Percentiles rank a stretch among this genome's conserved stretches.
These are phyloP conservation scores for Aegilops tauschii DNA, from an alignment of 176 grass and related monocot species.

Conservation along the genomic window DNA sequence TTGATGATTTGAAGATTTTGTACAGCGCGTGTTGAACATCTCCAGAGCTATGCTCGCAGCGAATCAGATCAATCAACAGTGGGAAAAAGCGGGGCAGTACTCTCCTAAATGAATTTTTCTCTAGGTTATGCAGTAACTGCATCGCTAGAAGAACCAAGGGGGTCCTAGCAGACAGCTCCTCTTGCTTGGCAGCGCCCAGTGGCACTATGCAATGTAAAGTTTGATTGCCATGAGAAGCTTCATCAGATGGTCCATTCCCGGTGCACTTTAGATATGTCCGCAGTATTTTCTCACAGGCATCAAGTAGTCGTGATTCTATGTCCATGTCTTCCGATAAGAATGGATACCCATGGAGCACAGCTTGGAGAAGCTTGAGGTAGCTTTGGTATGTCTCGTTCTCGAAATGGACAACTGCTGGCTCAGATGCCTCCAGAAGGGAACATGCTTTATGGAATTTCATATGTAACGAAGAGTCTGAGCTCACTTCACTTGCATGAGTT, in stretches of 20 bases:
- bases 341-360: constrained; percentile 49
- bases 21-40: constrained; percentile 69
- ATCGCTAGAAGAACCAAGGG: constrained; percentile 64
- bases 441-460: constrained; percentile 85
- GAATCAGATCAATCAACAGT: constrained; percentile 76
- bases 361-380: constrained; percentile 82
- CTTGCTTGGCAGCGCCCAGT: constrained; percentile 68
- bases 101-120: constrained; percentile 64
- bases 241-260: constrained; percentile 31
- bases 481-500: constrained; percentile 78
- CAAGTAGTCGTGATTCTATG: constrained; percentile 60
- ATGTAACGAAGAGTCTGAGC: constrained; percentile 52
- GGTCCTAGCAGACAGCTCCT: constrained; percentile 79
- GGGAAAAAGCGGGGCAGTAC: constrained; percentile 74
- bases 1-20: constrained; percentile 71
- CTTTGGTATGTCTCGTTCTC: constrained; percentile 86
- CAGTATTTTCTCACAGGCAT: constrained; percentile 68
- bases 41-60: constrained; percentile 83
- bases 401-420: constrained; percentile 85
- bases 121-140: constrained; percentile 60
- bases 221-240: constrained; percentile 1
- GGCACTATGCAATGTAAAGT: constrained; percentile 61
- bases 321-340: constrained; percentile 57
- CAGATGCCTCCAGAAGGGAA: constrained; percentile 85
- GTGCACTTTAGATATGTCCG: constrained; percentile 74